Base-by-base conservation (phyloP, 169 alveolate species). In the Amoebophrya sp. region DNA sequence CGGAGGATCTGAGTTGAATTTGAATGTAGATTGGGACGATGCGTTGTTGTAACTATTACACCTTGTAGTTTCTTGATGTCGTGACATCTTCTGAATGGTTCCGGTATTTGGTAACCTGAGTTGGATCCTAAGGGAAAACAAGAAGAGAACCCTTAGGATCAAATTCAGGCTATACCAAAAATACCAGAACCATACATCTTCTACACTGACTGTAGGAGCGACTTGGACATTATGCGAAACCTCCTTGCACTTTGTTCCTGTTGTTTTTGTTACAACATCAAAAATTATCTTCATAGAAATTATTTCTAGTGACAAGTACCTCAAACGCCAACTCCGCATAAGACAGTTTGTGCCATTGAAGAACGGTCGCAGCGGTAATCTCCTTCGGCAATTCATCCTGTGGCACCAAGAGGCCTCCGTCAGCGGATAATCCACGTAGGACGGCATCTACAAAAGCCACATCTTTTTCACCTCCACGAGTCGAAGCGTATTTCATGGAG, bases 351-450 rank as follows among this genome's bases (percentile, higher is more conserved):
- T 2, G 18, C 39, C 36, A 23, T 34, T 10, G 93, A 41, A 3
- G 76, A 91, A 91, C 89, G 93, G 92, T 90, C n/a, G 14, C 29
- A 0, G 36, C 40, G 54, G n/a, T 53, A 40, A 14, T 24, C 0
- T 14, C n/a, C 41, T 29, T 41, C 41, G 41, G 41, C 0, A 93
- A 55, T 1, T 36, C 18, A n/a, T 2, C 10, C 39, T 78, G 91
- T 10, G 94, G 93, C 78, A 90, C 18, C 40, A 78, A 41, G 26
- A 93, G 78, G 29, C 94, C 94, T 14, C 94, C 94, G 38, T 93
- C 93, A 14, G 89, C 94, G 41, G 93, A 91, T 23, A 93, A 39
- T 0, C 94, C 94, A 33, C 89, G 14, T 33, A 55, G 90, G 47
- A 89, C 83, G 2, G 91, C 92, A 12, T 41, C 41, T 2, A 24